Evolutionary conservation across 768 basidiomycete genomes (phyloP), one percentile per base, ranked within the genome.

Genomic region (Suillus brevipes): DNA sequence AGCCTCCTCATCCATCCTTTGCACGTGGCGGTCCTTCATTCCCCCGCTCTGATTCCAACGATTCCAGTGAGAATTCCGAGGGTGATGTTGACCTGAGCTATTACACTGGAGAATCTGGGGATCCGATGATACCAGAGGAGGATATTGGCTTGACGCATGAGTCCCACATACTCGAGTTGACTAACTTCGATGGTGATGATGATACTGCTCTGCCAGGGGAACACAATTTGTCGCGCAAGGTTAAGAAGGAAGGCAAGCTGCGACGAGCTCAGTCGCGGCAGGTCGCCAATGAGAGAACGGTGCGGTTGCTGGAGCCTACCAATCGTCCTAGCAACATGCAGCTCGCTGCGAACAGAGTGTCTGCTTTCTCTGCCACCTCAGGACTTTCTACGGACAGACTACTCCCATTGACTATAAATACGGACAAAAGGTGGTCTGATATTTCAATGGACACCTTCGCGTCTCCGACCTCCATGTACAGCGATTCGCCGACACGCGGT

Each of bases 121-220:
- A 78, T 4, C 60, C 63, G 18, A 76, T 76, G 28, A 76, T 75
- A n/a, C 69, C 63, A 4, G 69, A 74, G 20, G 69, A 74, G 14
- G 75, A 76, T 12, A 73, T 82, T 34, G 72, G 73, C 55, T 69
- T 77, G 2, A 76, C 79, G 4, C 81, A 82, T 63, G 82, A 84
- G 64, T 79, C 80, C 49, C 82, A 86, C 61, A 80, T 85, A 1
- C 75, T 89, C 6, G 89, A 92, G 67, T 76, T 89, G 65, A 90
- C 90, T 6, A 89, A 91, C 70, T 94, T 91, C 70, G 89, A 92
- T 65, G 91, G 90, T 31, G 91, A 94, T 66, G 80, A 88, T 50
- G 86, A 90, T 65, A 77, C 83, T 16, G 76, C 79, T 18, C 74
- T 85, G 23, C 86, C 85, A 2, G 88, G 84, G 9, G 90, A 92